phyloP scores from a whole-genome alignment of 331 rosid species.

The Rhamnella rubrinervis region DNA sequence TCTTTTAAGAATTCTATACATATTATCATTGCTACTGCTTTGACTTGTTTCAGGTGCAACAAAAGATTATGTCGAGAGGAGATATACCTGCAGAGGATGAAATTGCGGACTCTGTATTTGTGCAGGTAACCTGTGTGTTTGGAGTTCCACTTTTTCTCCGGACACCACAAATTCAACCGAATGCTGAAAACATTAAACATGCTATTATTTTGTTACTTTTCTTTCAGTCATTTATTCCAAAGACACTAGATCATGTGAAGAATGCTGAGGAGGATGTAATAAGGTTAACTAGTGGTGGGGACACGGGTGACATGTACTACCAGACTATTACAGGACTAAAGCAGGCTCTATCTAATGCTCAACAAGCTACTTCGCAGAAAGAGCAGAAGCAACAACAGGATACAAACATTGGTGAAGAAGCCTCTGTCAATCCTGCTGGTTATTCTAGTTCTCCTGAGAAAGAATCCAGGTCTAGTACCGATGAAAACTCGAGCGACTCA shows the following conservation, averaged over 20 bases:
- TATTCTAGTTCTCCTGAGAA: conserved; percentile 16
- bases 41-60: conserved; percentile 52
- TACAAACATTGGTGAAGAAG: conserved; percentile 15
- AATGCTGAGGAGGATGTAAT: conserved; percentile 77
- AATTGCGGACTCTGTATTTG: conserved; percentile 75
- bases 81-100: conserved; percentile 75
- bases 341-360: conserved; percentile 42
- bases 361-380: conserved; percentile 22
- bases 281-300: conserved; percentile 67
- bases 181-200: background rate
- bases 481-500: conserved; percentile 32
- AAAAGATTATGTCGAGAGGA: conserved; percentile 57
- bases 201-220: background rate
- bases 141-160: background rate
- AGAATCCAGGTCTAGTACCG: conserved; percentile 29
- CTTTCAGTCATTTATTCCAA: conserved; percentile 73
- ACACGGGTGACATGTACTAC: conserved; percentile 66
- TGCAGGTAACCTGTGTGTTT: conserved; percentile 52
- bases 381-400: conserved; percentile 21
- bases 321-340: conserved; percentile 83
- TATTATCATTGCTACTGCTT: conserved; percentile 2
- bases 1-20: conserved; percentile 6
- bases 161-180: background rate
- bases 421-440: conserved; percentile 2
- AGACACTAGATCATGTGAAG: conserved; percentile 68